Conservation (phyloP, 805 yeast species). For the Cyberlindnera veronae region DNA sequence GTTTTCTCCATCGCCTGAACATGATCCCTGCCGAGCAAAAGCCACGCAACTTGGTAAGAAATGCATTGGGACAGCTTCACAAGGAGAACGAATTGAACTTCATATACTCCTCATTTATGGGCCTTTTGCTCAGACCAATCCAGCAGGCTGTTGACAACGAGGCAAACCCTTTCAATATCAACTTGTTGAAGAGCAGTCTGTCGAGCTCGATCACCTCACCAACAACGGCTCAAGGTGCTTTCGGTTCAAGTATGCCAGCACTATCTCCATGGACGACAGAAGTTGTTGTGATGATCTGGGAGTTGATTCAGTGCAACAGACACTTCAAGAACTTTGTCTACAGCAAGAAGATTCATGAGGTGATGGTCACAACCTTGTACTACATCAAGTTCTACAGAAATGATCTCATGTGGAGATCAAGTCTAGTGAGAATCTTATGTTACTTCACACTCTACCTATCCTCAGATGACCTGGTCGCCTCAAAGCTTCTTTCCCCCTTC, state of each 20-base stretch:
- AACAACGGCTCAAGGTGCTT: conserved; percentile 7
- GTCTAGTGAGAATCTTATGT: conserved; percentile 46
- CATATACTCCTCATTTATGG: conserved; percentile 44
- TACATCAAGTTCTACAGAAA: conserved; percentile 50
- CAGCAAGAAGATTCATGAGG: conserved; percentile 47
- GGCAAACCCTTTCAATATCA: conserved; percentile 35
- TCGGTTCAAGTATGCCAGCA: conserved; percentile 32
- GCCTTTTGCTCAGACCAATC: conserved; percentile 46
- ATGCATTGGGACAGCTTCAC: conserved; percentile 48
- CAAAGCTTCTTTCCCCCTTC: conserved; percentile 44
- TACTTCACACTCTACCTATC: conserved; percentile 50
- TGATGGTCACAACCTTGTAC: conserved; percentile 51
- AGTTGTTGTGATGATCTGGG: conserved; percentile 67
- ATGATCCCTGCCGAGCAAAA: conserved; percentile 28
- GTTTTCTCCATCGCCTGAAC: conserved; percentile 34
- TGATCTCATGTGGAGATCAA: conserved; percentile 34
- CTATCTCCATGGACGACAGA: conserved; percentile 53
- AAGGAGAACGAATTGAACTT: conserved; percentile 53
- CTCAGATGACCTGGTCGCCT: conserved; percentile 36
- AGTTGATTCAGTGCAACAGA: conserved; percentile 68
- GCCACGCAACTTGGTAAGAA: conserved; percentile 47
- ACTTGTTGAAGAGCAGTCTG: conserved; percentile 22
- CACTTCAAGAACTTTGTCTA: conserved; percentile 44
- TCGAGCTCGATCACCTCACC: conserved; percentile 13
- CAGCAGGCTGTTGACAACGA: conserved; percentile 36